Evolutionary conservation across 306 rosid genomes (phyloP), one percentile per base, ranked within the genome.

Genomic region (Acacia crassicarpa): DNA sequence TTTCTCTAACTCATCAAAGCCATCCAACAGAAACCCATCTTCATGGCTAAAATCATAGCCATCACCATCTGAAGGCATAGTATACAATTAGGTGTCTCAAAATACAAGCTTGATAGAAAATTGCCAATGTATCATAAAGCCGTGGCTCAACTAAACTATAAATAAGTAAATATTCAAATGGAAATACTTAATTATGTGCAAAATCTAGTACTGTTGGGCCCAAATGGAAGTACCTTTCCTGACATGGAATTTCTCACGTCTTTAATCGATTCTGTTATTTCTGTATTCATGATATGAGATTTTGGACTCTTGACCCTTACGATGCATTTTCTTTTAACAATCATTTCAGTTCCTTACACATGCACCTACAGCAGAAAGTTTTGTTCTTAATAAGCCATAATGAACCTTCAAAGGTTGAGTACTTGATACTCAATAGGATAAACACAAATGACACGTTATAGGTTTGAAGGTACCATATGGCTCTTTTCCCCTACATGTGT

Each of bases 1-100:
- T 48, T 48, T 3, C 66, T 84, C 84, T 84, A 88, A 72, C 74
- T 91, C 88, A 30, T 86, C 91, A 77, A 84, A 85, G 79, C 38
- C 87, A 79, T 76, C 89, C 92, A 91, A 87, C 49, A 73, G 16
- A 71, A 78, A 79, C 53, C 56, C 90, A 77, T 44, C 75, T 41
- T 68, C 74, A 54, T 14, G 67, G 67, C 58, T 68, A 70, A 79
- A 77, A 84, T 88, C 83, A 86, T 81, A 86, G 45, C 70, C 83
- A 54, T 75, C 92, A 79, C 19, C 56, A 74, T 79, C 97, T 90
- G 78, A 82, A 87, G 82, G 58, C 83, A 84, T 25, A 72, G 11
- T 23, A 45, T 8, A 38, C 51, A 67, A 32, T 76, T 66, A 75
- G 78, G 74, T 69, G 68, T 38, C 66, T 72, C 56, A 9, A 65